Evolutionary conservation across 1,284 basidiomycete genomes (phyloP).

Genomic region (Ganoderma resinaceum): DNA sequence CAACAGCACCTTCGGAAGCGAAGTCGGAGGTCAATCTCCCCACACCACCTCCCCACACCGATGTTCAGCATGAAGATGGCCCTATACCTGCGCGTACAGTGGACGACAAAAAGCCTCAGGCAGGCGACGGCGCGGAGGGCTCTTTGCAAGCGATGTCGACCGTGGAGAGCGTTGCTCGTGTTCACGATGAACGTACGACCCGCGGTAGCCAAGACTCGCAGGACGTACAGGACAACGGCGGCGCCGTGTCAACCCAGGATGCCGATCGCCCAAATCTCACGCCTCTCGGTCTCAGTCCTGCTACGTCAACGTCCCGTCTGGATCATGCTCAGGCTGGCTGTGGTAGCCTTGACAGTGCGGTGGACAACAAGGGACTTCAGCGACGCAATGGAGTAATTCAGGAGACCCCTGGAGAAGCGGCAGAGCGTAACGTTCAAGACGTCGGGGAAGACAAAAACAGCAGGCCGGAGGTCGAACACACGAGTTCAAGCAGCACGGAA

Average conservation of each 20-base stretch:
- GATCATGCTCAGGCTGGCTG: too few relatives aligned
- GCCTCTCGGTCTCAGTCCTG: too few relatives aligned
- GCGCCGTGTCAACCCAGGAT: too few relatives aligned
- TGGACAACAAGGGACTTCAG: too few relatives aligned
- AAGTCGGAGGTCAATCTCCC: neutral
- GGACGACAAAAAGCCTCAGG: neutral
- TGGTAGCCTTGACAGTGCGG: too few relatives aligned
- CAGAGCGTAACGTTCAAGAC: neutral
- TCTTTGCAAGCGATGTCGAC: neutral
- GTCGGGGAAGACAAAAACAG: neutral
- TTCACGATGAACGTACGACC: too few relatives aligned
- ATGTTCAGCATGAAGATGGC: neutral
- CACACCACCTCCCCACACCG: neutral
- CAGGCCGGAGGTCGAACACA: neutral
- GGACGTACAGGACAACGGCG: too few relatives aligned
- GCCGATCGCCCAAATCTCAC: too few relatives aligned
- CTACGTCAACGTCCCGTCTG: too few relatives aligned
- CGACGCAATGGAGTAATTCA: neutral
- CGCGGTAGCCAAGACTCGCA: too few relatives aligned
- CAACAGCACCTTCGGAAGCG: neutral
- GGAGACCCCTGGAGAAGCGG: neutral
- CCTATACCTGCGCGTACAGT: neutral
- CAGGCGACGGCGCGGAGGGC: neutral
- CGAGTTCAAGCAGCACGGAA: neutral
- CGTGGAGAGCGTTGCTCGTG: too few relatives aligned